Base-by-base conservation (phyloP, 345 rosid genomes). In the Dipteronia dyeriana region DNA sequence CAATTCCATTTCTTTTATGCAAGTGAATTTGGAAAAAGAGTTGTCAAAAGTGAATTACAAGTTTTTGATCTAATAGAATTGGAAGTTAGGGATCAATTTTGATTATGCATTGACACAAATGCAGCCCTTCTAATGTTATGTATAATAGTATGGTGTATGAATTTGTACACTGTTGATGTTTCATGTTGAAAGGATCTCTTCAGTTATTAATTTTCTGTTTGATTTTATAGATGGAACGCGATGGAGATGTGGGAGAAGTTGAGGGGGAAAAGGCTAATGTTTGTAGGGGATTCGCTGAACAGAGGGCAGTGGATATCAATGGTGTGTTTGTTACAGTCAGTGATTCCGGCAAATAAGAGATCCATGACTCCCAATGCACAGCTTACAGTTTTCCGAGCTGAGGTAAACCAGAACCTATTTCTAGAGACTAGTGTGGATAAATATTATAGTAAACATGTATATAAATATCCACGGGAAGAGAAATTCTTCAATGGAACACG, bases 301-400 rank as follows among this genome's bases (percentile, higher is more conserved):
- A 82, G 99, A 88, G 99, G 99, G 53, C 99, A 96, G 76, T 96
- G 99, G 99, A 96, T 96, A 84, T 96, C 99, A 16, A 90, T 96
- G 97, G 88, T 96, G 64, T 94, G 99, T 75, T 86, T 96, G 61
- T 78, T 96, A 68, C 98, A 92, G 79, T 91, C 99, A 10, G 97
- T 85, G 26, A 87, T 92, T 83, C 90, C 98, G 0, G 86, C 84
- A 66, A 78, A 92, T 47, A 89, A 88, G 86, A 90, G 86, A 81
- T 92, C 97, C 45, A 96, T 94, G 87, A 75, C 97, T 2, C 98
- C 99, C 0, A 93, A 96, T 83, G 95, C 99, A 12, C 86, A 78
- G 56, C 98, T 96, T 82, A 92, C 99, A 74, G 87, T 91, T 81
- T 94, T 96, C 89, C 85, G 90, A 79, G 97, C 97, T 6, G 94